phyloP scores from a whole-genome alignment of 805 yeast species.

The Wickerhamomyces kurtzmanii region DNA sequence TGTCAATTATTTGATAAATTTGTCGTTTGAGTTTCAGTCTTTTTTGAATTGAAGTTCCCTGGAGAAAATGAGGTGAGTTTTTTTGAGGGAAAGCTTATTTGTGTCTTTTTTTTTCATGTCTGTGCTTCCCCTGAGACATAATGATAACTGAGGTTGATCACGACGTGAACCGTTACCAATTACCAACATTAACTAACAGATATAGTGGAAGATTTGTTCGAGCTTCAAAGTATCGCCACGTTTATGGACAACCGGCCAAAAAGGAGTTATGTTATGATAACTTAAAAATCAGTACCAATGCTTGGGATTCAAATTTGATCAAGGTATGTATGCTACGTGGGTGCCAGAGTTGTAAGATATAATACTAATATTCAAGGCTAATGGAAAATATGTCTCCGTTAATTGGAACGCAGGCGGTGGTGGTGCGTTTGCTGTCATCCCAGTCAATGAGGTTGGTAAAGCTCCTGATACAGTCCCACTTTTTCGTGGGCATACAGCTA shows the following conservation, averaged over 20 bases:
- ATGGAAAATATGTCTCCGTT: slow-evolving; percentile 77
- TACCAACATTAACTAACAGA: too few species aligned
- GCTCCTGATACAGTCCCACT: slow-evolving; percentile 89
- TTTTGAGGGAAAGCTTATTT: too few species aligned
- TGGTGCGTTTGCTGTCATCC: slow-evolving; percentile 94
- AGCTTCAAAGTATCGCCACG: slow-evolving; percentile 95
- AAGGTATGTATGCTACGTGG: slow-evolving; percentile 25
- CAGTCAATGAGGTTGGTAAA: slow-evolving; percentile 78
- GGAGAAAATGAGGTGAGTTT: too few species aligned
- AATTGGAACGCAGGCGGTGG: slow-evolving; percentile 96
- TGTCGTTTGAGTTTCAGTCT: too few species aligned
- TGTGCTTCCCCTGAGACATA: too few species aligned
- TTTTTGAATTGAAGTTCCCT: too few species aligned
- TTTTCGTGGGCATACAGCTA: slow-evolving; percentile 92
- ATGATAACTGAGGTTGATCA: too few species aligned
- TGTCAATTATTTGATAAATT: too few species aligned
- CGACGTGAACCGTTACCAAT: too few species aligned
- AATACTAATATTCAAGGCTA: slow-evolving; percentile 27
- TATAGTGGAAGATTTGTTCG: slow-evolving; percentile 80
- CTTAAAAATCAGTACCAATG: slow-evolving; percentile 73
- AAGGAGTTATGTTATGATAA: slow-evolving; percentile 34
- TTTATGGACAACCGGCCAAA: slow-evolving; percentile 79
- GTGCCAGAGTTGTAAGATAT: background rate
- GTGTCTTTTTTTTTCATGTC: too few species aligned
- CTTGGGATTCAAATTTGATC: slow-evolving; percentile 91